Evolutionary conservation across 2,329 filamentous ascomycete genomes (phyloP).

Genomic region (Penicillium fuscoglaucum): DNA sequence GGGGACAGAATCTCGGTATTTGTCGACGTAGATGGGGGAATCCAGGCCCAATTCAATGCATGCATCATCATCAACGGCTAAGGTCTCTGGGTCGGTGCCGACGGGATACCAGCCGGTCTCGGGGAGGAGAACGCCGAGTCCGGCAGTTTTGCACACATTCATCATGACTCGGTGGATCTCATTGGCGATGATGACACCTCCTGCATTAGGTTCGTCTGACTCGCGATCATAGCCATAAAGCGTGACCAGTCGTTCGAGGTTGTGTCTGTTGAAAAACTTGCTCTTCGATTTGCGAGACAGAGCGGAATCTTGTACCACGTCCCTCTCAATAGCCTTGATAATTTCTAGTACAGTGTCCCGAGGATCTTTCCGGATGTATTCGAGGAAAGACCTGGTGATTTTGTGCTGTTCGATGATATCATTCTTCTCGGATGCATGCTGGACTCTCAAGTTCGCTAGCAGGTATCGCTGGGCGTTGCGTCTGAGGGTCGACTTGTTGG

Average conservation of each 20-base stretch:
- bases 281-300: slow-evolving; percentile 74
- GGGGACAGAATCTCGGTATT: slow-evolving; percentile 64
- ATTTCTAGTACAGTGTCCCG: slow-evolving; percentile 74
- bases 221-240: slow-evolving; percentile 61
- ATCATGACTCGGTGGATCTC: slow-evolving; percentile 74
- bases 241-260: slow-evolving; percentile 68
- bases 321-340: slow-evolving; percentile 66
- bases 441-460: slow-evolving; percentile 73
- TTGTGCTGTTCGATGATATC: slow-evolving; percentile 77
- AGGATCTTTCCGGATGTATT: slow-evolving; percentile 74
- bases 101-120: slow-evolving; percentile 84
- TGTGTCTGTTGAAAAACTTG: slow-evolving; percentile 71
- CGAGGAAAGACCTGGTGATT: slow-evolving; percentile 69
- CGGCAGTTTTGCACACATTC: slow-evolving; percentile 70
- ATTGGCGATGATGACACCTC: slow-evolving; percentile 60
- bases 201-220: slow-evolving; percentile 47
- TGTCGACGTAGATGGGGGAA: slow-evolving; percentile 68
- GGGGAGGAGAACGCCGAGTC: slow-evolving; percentile 71
- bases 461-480: slow-evolving; percentile 82
- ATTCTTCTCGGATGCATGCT: slow-evolving; percentile 73
- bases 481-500: slow-evolving; percentile 72
- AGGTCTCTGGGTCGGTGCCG: slow-evolving; percentile 60
- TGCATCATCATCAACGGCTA: slow-evolving; percentile 47
- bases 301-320: slow-evolving; percentile 72
- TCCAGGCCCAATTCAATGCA: slow-evolving; percentile 67